Evolutionary conservation across 805 yeast genomes (phyloP), one percentile per base, ranked within the genome.

Genomic region (Saccharomycopsis lassenensis): DNA sequence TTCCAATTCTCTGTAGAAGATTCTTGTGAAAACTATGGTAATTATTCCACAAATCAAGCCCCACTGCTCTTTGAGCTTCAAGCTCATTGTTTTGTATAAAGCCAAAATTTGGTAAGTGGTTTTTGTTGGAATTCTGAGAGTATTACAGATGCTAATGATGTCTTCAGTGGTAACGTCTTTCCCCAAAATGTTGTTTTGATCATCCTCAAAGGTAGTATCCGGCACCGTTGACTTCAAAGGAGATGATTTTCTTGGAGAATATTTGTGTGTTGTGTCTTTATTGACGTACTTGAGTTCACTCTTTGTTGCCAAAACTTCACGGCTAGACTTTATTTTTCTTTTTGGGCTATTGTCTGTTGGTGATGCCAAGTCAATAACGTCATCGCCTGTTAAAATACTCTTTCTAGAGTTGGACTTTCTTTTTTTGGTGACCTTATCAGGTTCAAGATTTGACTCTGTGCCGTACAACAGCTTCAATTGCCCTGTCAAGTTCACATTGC

Each of bases 1-100:
- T 17, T 15, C 16, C 4, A 42, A 18, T 28, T 39, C 35, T 5
- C 23, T 11, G 19, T 31, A n/a, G 39, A 42, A 42, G 10, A 42
- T 29, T 14, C 43, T 12, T 6, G 18, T 19, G 21, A 29, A 42
- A 6, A 36, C 34, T 7, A 31, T n/a, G 3, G 29, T 22, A 2
- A 42, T 27, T 11, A 42, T 24, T n/a, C 46, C 46, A 19, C 46
- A 42, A 8, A 29, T 14, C 23, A 42, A 29, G 19, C 46, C 46
- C 46, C 46, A 42, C 28, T 36, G 31, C 10, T 42, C 44, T 24
- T 37, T 39, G 22, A 42, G 22, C 18, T 40, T 36, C 2, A 14
- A 12, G 10, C 24, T 17, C 21, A 22, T 34, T 10, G 33, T 19
- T 15, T 24, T n/a, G 23, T 25, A 39, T 2, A 33, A 19, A 3